Percentiles rank a stretch among this genome's conserved stretches.
Evolutionary conservation across 108 stramenopile species (phyloP).

Genomic region (Skeletonema potamos): DNA sequence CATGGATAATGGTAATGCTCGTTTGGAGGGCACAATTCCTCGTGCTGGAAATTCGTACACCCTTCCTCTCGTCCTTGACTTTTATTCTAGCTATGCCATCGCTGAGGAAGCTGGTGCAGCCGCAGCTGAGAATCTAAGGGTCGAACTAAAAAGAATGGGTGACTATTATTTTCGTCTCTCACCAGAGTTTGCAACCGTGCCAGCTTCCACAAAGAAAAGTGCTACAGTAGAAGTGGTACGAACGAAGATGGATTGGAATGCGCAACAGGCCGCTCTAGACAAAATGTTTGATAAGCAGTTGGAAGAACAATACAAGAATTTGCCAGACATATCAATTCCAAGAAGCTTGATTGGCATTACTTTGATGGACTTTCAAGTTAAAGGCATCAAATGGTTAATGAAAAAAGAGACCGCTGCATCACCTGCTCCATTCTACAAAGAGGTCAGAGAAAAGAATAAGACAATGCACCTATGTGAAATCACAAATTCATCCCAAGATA

Average conservation of each 20-base stretch:
- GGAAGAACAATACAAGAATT: slow-evolving; percentile 19
- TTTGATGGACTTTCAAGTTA: slow-evolving; percentile 48
- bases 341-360: slow-evolving; percentile 18
- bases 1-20: slow-evolving; percentile 42
- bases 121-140: background rate
- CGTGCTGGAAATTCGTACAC: slow-evolving; percentile 37
- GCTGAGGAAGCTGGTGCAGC: background rate
- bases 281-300: slow-evolving; percentile 68
- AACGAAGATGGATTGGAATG: slow-evolving; percentile 45
- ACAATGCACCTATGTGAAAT: slow-evolving; percentile 46
- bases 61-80: slow-evolving; percentile 40
- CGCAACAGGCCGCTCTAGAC: slow-evolving; percentile 46
- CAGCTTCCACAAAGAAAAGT: background rate
- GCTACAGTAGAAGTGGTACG: slow-evolving; percentile 8
- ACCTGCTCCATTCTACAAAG: slow-evolving; percentile 56
- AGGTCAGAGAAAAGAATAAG: slow-evolving; percentile 28
- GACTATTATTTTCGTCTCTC: slow-evolving; percentile 5
- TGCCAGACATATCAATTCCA: slow-evolving; percentile 40
- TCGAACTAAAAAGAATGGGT: background rate
- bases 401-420: slow-evolving; percentile 46
- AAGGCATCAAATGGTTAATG: slow-evolving; percentile 62
- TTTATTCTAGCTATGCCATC: slow-evolving; percentile 17
- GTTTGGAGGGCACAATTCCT: slow-evolving; percentile 49
- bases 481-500: slow-evolving; percentile 30
- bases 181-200: background rate